Base-by-base conservation (phyloP, 2,329 filamentous ascomycete species). In the Xylariomycetidae sp. region DNA sequence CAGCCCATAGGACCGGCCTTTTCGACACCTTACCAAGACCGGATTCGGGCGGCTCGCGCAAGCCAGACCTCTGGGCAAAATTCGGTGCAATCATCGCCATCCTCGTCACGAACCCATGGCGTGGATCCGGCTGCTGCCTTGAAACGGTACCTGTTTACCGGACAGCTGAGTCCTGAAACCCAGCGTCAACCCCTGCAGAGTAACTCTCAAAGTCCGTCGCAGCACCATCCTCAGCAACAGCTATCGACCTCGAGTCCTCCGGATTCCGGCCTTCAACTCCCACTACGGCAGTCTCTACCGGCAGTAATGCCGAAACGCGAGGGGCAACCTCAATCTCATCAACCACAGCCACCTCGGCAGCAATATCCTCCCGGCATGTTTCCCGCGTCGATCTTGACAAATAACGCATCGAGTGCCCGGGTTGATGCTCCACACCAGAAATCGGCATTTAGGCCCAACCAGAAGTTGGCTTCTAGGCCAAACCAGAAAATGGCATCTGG, bases 1-100 rank as follows among this genome's bases (percentile, higher is more conserved):
- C 68, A 63, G 28, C 64, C 69, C 18, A 73, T 80, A 45, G 82
- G 73, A 4, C 80, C 80, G 17, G 73, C 82, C 2, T 85, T 86
- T 54, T 80, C 82, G 4, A 82, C 80, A 0, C 75, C 77, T 0
- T 82, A 78, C 45, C 63, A 72, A 5, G 74, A 81, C 39, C 72
- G 77, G 27, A 79, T 82, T 38, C 69, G 67, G 36, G 76, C 75
- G 33, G 73, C 70, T 15, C 68, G 66, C 13, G 56, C 61, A 9
- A 52, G 34, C 26, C 54, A 45, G 13, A 39, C 18, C 18, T 44
- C 51, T 16, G 33, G 38, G 25, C 52, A 42, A 14, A 14, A 42
- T 17, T 44, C 51, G 15, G 33, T 38, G 25, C 52, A 42, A 14
- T 14, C 42, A 15, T 44, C 50, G 4, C 51, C 46, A 10, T 36